These are phyloP conservation scores for Pelargonium nanum DNA, from an alignment of 345 rosid genomes.

Conservation along the genomic window DNA sequence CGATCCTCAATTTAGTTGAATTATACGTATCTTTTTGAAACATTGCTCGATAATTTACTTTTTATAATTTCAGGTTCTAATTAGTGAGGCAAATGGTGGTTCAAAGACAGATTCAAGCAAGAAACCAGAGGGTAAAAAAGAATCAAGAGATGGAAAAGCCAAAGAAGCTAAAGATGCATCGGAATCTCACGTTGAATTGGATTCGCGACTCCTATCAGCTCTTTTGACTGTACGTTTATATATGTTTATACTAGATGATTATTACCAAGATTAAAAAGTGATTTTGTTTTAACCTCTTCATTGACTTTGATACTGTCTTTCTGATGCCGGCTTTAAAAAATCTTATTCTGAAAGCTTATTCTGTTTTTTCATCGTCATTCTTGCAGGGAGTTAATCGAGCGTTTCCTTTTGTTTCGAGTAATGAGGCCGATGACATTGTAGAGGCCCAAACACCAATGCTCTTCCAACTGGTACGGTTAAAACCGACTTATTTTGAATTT, in stretches of 20 bases:
- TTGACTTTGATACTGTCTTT: too few relatives aligned
- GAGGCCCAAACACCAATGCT: conserved; percentile 85
- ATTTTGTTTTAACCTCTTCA: too few relatives aligned
- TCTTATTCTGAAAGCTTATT: neutral
- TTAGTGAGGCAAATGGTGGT: conserved; percentile 41
- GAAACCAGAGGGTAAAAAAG: conserved; percentile 17
- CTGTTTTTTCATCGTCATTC: conserved; percentile 11
- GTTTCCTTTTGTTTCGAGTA: conserved; percentile 83
- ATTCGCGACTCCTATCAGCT: conserved; percentile 86
- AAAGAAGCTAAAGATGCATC: conserved; percentile 27
- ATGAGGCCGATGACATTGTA: conserved; percentile 79
- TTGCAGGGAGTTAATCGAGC: conserved; percentile 92
- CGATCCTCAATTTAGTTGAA: too few relatives aligned
- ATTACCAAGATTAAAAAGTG: neutral
- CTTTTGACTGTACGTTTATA: conserved; percentile 58
- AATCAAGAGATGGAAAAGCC: conserved; percentile 25
- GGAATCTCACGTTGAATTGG: conserved; percentile 75
- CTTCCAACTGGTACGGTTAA: conserved; percentile 57
- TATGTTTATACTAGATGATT: neutral
- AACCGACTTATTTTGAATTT: neutral
- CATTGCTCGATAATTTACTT: conserved; percentile 6
- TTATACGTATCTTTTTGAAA: neutral
- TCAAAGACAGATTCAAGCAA: conserved; percentile 23
- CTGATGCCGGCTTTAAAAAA: too few relatives aligned
- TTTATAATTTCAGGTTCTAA: conserved; percentile 46